Conservation (phyloP, 2,329 filamentous ascomycete genomes). For the Aspergillus viridinutans region DNA sequence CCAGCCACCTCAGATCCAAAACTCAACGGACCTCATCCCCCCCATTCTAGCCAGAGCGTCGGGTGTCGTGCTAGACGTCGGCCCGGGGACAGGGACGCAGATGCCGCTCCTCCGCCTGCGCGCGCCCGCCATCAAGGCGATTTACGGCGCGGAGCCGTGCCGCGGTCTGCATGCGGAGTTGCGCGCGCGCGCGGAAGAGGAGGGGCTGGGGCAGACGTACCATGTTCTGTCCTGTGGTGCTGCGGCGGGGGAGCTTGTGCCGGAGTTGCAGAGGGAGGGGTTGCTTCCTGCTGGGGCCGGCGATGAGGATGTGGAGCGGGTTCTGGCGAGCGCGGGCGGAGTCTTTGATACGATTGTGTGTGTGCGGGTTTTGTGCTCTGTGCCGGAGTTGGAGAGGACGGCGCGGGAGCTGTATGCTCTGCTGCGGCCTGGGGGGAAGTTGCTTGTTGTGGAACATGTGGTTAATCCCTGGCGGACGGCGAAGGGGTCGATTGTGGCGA, state of each 20-base stretch:
- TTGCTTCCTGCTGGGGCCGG: slow-evolving; percentile 24
- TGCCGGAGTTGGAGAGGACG: slow-evolving; percentile 46
- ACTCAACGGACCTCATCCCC: slow-evolving; percentile 38
- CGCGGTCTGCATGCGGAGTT: slow-evolving; percentile 45
- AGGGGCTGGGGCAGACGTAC: slow-evolving; percentile 47
- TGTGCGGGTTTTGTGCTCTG: slow-evolving; percentile 52
- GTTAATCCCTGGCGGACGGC: slow-evolving; percentile 48
- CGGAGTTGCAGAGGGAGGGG: slow-evolving; percentile 41
- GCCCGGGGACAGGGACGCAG: slow-evolving; percentile 52
- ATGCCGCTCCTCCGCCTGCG: slow-evolving; percentile 47
- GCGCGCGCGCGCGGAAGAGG: slow-evolving; percentile 34
- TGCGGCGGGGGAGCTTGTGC: slow-evolving; percentile 44
- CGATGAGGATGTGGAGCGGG: slow-evolving; percentile 7
- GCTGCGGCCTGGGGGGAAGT: slow-evolving; percentile 51
- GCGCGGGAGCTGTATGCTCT: slow-evolving; percentile 46
- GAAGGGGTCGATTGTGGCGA: slow-evolving; percentile 43
- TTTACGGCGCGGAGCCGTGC: slow-evolving; percentile 55
- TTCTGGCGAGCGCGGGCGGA: slow-evolving; percentile 18
- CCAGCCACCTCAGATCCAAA: slow-evolving; percentile 14
- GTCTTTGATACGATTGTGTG: slow-evolving; percentile 55
- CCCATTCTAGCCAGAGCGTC: slow-evolving; percentile 37
- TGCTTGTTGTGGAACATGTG: slow-evolving; percentile 56
- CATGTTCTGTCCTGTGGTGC: slow-evolving; percentile 47
- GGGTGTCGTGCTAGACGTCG: slow-evolving; percentile 47
- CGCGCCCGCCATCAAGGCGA: slow-evolving; percentile 38